Evolutionary conservation across 2,329 filamentous ascomycete genomes (phyloP).

Genomic region (Colletotrichum kahawae): DNA sequence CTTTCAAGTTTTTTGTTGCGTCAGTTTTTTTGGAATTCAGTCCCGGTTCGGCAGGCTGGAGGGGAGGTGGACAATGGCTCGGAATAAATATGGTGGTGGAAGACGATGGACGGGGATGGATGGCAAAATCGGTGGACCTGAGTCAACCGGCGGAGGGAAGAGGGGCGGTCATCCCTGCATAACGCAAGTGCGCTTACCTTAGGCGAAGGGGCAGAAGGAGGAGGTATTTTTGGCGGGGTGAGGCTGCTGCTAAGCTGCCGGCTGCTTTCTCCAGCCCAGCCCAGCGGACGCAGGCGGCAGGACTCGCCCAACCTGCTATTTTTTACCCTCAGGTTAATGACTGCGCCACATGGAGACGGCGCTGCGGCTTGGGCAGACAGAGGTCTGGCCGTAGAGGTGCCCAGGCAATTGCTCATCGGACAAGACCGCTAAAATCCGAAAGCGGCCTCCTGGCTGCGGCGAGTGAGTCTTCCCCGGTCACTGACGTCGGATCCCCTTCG

Average conservation of each 20-base stretch:
- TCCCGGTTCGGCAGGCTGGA: neutral
- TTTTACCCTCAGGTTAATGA: neutral
- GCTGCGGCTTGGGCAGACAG: neutral
- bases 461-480: neutral
- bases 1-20: conserved; percentile 4
- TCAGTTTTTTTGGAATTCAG: conserved; percentile 6
- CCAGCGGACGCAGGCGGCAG: neutral
- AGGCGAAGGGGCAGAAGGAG: neutral
- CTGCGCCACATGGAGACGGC: conserved; percentile 1
- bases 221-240: neutral
- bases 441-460: conserved; percentile 9
- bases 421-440: neutral
- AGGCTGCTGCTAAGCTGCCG: neutral
- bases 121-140: conserved; percentile 23
- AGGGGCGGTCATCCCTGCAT: conserved; percentile 18
- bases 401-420: neutral
- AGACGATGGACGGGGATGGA: conserved; percentile 34
- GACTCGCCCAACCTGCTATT: neutral
- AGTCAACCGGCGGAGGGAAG: conserved; percentile 35
- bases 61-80: neutral
- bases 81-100: conserved; percentile 19
- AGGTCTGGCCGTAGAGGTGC: neutral
- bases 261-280: neutral
- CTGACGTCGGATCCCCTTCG: neutral
- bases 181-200: neutral